Conservation (phyloP, 495 filamentous ascomycete species). For the Xylaria venustula region DNA sequence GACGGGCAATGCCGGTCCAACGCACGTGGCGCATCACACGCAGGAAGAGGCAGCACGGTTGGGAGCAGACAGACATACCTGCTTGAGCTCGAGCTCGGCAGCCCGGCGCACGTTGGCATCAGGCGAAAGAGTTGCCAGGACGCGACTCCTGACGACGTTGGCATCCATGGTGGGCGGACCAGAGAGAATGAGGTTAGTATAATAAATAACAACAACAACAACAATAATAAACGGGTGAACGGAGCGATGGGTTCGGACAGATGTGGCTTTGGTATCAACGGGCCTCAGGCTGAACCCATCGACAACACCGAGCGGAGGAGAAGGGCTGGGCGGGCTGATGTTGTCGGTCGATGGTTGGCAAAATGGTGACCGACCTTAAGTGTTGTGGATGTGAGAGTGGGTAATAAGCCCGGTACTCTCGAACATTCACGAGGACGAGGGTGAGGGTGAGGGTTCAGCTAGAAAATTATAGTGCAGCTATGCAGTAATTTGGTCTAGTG, state of each 20-base stretch:
- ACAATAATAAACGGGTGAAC: conserved; percentile 2
- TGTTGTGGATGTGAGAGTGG: conserved; percentile 12
- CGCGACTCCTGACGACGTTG: conserved; percentile 78
- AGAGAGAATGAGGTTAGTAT: background rate
- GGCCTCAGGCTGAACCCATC: conserved; percentile 15
- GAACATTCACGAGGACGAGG: conserved; percentile 9
- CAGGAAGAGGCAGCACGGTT: conserved; percentile 7
- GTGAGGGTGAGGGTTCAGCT: conserved; percentile 13
- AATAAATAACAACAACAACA: background rate
- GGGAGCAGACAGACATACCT: conserved; percentile 57
- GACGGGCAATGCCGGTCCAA: background rate
- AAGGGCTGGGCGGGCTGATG: background rate
- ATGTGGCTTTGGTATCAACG: too few species aligned
- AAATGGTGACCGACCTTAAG: conserved; percentile 2
- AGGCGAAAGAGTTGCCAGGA: conserved; percentile 80
- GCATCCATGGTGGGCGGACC: conserved; percentile 70
- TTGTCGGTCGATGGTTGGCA: conserved; percentile 1
- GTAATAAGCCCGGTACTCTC: background rate
- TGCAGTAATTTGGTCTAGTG: background rate
- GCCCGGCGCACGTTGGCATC: conserved; percentile 81
- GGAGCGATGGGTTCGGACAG: too few species aligned
- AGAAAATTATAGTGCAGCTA: conserved; percentile 8
- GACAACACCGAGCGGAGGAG: conserved; percentile 5
- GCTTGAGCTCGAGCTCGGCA: conserved; percentile 91
- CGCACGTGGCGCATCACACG: conserved; percentile 8